Base-by-base conservation (phyloP, 345 rosid species). In the Salix brachista region DNA sequence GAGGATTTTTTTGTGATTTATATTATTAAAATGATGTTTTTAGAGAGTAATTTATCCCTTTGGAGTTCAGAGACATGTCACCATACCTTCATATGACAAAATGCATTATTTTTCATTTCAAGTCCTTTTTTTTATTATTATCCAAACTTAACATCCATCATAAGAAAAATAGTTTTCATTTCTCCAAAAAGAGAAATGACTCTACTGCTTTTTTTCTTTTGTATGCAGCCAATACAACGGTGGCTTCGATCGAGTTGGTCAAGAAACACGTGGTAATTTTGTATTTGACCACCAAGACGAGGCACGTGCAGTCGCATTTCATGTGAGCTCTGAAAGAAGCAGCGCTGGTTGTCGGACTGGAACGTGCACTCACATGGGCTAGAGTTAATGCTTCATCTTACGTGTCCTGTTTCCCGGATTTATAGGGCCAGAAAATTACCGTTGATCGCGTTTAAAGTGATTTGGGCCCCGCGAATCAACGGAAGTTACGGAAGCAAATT, bases 301-400 rank as follows among this genome's bases (percentile, higher is more conserved):
- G 54, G 74, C 86, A 75, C 84, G 83, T 83, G 86, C 79, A 39
- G 54, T 25, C 52, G 58, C 56, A 5, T 32, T 1, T 26, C 71
- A 41, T 39, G 71, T 68, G 54, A 39, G 71, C 14, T 19, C 19
- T 19, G 25, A 6, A 4, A n/a, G 71, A 41, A 37, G 16, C 44
- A 19, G 58, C 90, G 62, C 0, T 0, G 34, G 11, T 75, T 75
- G 89, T 84, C 88, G 83, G 87, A 5, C 3, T 12, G 83, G 87
- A 90, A 91, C 92, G 90, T 87, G 92, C 87, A 66, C 36, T 83
- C 97, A 91, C 94, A 86, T 92, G 96, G 80, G 26, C 65, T 13
- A 25, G 23, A 18, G 70, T 9, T 7, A 4, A 19, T 25, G 67
- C 30, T 28, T 18, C 54, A 72, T 67, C 19, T 8, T 21, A 82